phyloP scores from a whole-genome alignment of 2,329 filamentous ascomycete genomes.

The Simplicillium aogashimaense region DNA sequence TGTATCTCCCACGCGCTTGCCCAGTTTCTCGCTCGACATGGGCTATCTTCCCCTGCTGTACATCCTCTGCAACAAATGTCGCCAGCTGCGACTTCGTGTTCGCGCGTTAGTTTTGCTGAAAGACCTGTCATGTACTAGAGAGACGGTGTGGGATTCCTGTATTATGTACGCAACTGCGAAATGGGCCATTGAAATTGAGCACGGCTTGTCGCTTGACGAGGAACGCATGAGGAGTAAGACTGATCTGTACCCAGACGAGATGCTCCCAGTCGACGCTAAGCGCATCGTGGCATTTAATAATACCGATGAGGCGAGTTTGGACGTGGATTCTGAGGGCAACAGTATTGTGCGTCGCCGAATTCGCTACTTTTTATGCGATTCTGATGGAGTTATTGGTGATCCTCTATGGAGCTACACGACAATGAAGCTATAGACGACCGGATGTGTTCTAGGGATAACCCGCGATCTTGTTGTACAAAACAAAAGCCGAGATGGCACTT shows the following conservation, averaged over 20 bases:
- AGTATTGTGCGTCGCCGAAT: no score
- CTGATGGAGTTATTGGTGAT: no score
- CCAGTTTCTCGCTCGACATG: constrained; percentile 22
- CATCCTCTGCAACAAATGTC: constrained; percentile 27
- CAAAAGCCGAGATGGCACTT: no score
- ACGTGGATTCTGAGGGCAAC: no score
- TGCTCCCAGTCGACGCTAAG: neutral
- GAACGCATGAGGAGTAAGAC: neutral
- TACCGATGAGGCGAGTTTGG: neutral
- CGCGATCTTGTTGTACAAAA: no score
- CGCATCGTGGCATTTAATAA: neutral
- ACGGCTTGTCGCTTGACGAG: constrained; percentile 10
- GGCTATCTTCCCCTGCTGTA: constrained; percentile 27
- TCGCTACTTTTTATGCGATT: no score
- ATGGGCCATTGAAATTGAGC: constrained; percentile 27
- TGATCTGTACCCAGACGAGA: neutral
- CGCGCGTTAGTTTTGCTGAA: constrained; percentile 21
- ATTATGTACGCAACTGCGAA: constrained; percentile 20
- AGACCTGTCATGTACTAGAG: constrained; percentile 17
- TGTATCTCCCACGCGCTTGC: constrained; percentile 14
- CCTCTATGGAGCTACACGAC: no score
- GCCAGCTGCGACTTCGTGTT: constrained; percentile 22
- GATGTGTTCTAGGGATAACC: no score
- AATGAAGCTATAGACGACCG: no score
- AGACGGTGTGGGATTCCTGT: constrained; percentile 25